These are phyloP conservation scores for Cercospora sojina DNA, from an alignment of 2,329 filamentous ascomycete species.

Conservation along the genomic window DNA sequence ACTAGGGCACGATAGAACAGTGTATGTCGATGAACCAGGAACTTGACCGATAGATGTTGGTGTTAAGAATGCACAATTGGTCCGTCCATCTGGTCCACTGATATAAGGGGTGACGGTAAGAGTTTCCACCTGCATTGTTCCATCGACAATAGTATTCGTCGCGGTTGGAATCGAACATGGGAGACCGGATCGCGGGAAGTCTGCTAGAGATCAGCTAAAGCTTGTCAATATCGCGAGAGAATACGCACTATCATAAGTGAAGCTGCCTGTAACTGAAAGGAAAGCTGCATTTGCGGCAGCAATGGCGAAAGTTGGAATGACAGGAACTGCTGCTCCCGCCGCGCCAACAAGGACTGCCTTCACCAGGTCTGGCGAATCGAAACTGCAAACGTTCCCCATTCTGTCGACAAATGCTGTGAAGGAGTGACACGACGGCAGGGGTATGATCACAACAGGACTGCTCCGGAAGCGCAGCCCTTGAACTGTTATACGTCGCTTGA, in stretches of 20 bases:
- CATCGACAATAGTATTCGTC: neutral
- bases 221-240: neutral
- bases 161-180: neutral
- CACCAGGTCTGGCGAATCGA: slow-evolving; percentile 6
- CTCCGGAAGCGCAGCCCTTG: neutral
- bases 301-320: slow-evolving; percentile 7
- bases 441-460: neutral
- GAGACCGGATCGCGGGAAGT: neutral
- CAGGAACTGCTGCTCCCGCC: neutral
- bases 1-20: neutral
- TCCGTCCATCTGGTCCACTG: neutral
- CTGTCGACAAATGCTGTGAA: neutral
- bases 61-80: neutral
- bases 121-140: neutral
- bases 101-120: neutral
- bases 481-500: neutral
- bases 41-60: neutral
- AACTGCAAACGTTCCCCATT: slow-evolving; percentile 12
- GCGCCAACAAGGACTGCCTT: neutral
- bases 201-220: neutral
- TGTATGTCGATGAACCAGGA: neutral
- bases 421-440: neutral
- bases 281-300: slow-evolving; percentile 3
- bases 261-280: slow-evolving; percentile 7
- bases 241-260: neutral